Base-by-base conservation (phyloP, 208 protist genomes). In the Wallacemonas collosoma region DNA sequence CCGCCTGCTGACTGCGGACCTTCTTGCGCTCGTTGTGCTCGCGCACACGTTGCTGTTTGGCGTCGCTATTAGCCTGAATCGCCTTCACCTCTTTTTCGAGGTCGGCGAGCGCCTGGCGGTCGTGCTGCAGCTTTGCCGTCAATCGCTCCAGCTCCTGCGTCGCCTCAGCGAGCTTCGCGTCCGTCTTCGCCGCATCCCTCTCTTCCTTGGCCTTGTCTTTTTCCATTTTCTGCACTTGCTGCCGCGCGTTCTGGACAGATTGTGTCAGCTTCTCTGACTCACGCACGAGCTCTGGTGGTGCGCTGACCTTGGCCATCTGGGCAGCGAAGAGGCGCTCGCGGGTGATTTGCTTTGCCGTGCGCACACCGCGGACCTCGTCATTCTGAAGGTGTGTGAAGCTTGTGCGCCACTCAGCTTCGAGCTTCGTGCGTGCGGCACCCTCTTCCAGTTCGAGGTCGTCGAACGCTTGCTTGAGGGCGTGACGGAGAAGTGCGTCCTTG, bases 251-350 rank as follows among this genome's bases (percentile, higher is more conserved):
- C 69, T 80, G 71, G 58, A 95, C 78, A 2, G 80, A 67, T 63
- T 91, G 85, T 2, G 41, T 72, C 7, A 93, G 73, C 69, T 79
- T 79, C 48, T 93, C 86, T 40, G 93, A 68, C 66, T 95, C 83
- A 11, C 71, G 64, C 61, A 88, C 68, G 38, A 93, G 77, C 54
- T 93, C 87, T 1, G 90, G 75, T n/a, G 82, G 79, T 1, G 90
- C 87, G 9, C 81, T 80, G 15, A 80, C 86, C 75, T 88, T 90
- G 17, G 83, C 73, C 50, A 93, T 72, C 56, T 83, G 71, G 47
- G 72, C 73, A 79, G 91, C 85, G 17, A 86, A 88, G 67, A 92
- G 84, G 8, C 87, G 85, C 38, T 93, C 90, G 60, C 86, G 80
- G 26, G 74, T 80, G 26, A 76, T 79, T 60, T 87, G 90, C 55